Evolutionary conservation across 192 early-diverging fungal genomes (phyloP).

Genomic region (Spizellomyces sp.): DNA sequence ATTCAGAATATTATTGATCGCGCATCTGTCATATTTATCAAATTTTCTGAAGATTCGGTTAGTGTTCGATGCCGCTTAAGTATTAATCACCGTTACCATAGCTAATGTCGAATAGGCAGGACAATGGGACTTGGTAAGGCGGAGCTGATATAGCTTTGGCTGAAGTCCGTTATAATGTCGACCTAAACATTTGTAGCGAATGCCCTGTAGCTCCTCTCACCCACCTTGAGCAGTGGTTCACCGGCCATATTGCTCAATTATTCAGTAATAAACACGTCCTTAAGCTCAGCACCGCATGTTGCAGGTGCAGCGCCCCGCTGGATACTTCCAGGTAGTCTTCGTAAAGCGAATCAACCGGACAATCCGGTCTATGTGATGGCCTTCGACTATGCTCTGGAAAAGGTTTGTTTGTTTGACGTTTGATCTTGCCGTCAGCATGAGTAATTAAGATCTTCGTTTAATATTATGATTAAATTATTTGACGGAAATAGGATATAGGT

Average conservation of each 20-base stretch:
- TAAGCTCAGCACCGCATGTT: not conserved
- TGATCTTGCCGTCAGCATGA: not conserved
- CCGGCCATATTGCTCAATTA: conserved; percentile 26
- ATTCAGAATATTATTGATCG: conserved; percentile 34
- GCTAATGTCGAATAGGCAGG: conserved; percentile 10
- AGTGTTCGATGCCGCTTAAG: not conserved
- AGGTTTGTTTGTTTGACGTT: conserved; percentile 6
- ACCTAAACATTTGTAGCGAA: too few relatives aligned
- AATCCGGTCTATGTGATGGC: conserved; percentile 22
- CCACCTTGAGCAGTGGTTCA: not conserved
- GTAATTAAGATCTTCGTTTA: not conserved
- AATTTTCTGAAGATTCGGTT: conserved; percentile 38
- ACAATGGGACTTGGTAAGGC: conserved; percentile 30
- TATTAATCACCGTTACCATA: conserved; percentile 5
- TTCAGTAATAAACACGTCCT: conserved; percentile 19
- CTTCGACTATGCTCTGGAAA: conserved; percentile 29
- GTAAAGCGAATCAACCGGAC: not conserved
- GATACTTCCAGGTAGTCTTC: conserved; percentile 27
- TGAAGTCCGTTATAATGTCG: too few relatives aligned
- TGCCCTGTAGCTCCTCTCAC: conserved; percentile 29
- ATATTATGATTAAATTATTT: not conserved
- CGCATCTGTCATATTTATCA: conserved; percentile 32
- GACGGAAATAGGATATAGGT: conserved; percentile 18
- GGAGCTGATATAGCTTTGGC: too few relatives aligned
- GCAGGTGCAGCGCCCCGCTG: conserved; percentile 30